These are phyloP conservation scores for Mortierella sp. DNA, from an alignment of 371 early-diverging fungal genomes.

Conservation along the genomic window DNA sequence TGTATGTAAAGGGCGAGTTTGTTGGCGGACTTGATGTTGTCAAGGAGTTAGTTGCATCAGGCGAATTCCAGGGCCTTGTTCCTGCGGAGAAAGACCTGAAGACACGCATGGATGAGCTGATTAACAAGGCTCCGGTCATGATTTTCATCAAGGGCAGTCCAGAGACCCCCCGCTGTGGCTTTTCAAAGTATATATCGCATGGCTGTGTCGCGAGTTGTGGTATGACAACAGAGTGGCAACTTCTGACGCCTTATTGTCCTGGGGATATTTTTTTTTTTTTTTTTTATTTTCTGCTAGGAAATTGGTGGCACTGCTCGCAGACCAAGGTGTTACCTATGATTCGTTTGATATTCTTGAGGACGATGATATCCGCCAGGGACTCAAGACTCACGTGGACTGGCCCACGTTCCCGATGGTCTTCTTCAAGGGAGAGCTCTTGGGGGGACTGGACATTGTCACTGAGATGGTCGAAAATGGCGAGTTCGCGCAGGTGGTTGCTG, in stretches of 20 bases:
- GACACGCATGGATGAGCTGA: conserved; percentile 75
- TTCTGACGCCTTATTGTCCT: too few relatives aligned
- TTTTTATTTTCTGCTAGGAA: conserved; percentile 40
- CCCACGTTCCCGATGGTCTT: conserved; percentile 81
- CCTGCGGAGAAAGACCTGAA: conserved; percentile 81
- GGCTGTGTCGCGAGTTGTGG: too few relatives aligned
- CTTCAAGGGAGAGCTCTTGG: conserved; percentile 91
- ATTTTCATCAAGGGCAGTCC: conserved; percentile 98
- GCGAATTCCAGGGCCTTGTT: conserved; percentile 78
- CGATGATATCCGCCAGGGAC: conserved; percentile 86
- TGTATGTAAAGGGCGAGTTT: conserved; percentile 88
- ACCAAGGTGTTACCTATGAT: conserved; percentile 78
- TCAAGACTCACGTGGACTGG: conserved; percentile 68
- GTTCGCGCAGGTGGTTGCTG: conserved; percentile 43
- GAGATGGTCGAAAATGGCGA: conserved; percentile 78
- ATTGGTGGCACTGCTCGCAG: conserved; percentile 75
- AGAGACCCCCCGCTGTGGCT: conserved; percentile 86
- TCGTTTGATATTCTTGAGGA: conserved; percentile 90
- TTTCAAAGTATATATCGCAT: conserved; percentile 67
- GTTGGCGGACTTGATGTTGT: conserved; percentile 93
- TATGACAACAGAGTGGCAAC: too few relatives aligned
- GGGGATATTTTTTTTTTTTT: conserved; percentile 8
- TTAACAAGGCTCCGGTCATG: conserved; percentile 77
- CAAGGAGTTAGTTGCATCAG: conserved; percentile 83
- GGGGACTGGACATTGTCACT: conserved; percentile 94